Conservation (phyloP, 169 alveolate species). For the Eimeria necatrix region DNA sequence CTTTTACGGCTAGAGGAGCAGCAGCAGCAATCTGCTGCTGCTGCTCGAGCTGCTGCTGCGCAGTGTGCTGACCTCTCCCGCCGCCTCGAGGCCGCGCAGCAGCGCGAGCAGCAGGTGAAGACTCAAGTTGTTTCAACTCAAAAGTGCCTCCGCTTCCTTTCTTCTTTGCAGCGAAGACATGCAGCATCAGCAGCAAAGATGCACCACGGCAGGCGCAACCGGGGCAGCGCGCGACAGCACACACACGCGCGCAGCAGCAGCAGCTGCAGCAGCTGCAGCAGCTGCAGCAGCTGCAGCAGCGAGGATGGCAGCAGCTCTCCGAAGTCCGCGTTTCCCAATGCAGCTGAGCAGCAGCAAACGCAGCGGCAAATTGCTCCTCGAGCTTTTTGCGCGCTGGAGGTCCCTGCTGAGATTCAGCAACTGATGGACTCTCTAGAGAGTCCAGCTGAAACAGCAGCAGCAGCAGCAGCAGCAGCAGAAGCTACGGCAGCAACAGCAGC, state of each 20-base stretch:
- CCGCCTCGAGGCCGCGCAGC: background rate
- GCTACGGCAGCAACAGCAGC: background rate
- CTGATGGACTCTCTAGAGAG: conserved; percentile 48
- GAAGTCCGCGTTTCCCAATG: background rate
- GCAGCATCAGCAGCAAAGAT: conserved; percentile 30
- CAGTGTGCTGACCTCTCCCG: background rate
- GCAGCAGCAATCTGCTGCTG: conserved; percentile 66
- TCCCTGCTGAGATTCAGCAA: conserved; percentile 55
- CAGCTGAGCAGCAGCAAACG: background rate
- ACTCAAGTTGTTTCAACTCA: background rate
- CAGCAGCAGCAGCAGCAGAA: background rate
- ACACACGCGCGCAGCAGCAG: background rate
- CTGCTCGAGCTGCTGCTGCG: conserved; percentile 23
- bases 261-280: background rate
- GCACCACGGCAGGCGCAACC: background rate
- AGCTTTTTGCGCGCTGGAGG: background rate
- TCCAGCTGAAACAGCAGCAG: background rate
- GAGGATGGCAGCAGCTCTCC: background rate
- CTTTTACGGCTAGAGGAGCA: conserved; percentile 51
- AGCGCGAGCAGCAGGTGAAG: background rate
- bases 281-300: conserved; percentile 34
- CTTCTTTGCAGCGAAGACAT: conserved; percentile 38
- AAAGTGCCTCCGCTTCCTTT: background rate
- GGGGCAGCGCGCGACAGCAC: conserved; percentile 1
- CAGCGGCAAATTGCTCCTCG: background rate